Evolutionary conservation across 2,329 filamentous ascomycete genomes (phyloP), one percentile per base, ranked within the genome.

Genomic region (Helicocarpus griseus): DNA sequence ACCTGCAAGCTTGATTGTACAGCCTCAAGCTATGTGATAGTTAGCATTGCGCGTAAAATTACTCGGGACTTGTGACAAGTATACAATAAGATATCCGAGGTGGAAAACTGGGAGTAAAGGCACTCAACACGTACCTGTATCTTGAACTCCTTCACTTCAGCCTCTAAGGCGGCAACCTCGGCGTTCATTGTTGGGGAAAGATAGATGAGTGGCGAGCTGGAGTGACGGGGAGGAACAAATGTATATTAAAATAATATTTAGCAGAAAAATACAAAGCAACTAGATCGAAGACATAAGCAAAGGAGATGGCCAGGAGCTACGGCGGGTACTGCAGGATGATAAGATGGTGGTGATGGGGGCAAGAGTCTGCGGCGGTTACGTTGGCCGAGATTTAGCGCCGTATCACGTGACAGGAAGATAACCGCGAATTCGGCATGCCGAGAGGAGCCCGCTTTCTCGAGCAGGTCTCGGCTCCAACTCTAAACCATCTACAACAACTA

Each of bases 1-100:
- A 86, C 83, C 68, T 85, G 83, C 52, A 95, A 80, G 58, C 87
- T 86, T 51, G 80, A 76, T 62, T 83, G 74, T 54, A 95, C 83
- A 35, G 87, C 83, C 63, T 90, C 87, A 65, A 95, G 81, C 86
- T 90, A 62, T 22, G 54, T 45, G 5, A 44, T 24, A 5, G 26
- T 33, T 38, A 22, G 46, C 39, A 43, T 49, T 44, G 26, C 6
- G n/a, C 3, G 40, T 11, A 13, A 44, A 31, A 24, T 2, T 6
- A 2, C n/a, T 31, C n/a, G 29, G 21, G 28, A 35, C 14, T 19
- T 35, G 7, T 9, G 19, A 40, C 21, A 46, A 21, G 11, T 46
- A 11, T n/a, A n/a, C n/a, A n/a, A n/a, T n/a, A n/a, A n/a, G n/a
- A n/a, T n/a, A n/a, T n/a, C n/a, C n/a, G n/a, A n/a, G n/a, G n/a